Conservation (phyloP, 768 basidiomycete genomes). For the Pholiota conissans region DNA sequence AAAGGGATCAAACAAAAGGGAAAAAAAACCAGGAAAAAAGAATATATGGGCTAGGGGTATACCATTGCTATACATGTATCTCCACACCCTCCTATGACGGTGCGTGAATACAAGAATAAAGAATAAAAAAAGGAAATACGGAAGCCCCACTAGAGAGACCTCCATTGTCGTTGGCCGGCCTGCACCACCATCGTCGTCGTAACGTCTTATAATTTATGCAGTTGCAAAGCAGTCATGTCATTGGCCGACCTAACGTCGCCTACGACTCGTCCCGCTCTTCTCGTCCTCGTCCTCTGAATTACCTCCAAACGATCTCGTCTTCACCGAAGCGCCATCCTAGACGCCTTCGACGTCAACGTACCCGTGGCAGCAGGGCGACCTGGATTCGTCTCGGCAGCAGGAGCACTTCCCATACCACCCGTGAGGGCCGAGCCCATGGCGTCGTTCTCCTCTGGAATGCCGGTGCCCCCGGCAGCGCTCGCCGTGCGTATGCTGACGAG, state of each 20-base stretch:
- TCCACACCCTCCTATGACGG: background rate
- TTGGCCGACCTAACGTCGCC: background rate
- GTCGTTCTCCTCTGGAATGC: constrained; percentile 24
- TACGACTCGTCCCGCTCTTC: background rate
- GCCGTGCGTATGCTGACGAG: constrained; percentile 68
- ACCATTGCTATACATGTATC: constrained; percentile 2
- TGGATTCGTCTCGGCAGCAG: background rate
- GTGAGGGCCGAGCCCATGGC: constrained; percentile 12
- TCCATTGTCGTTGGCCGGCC: background rate
- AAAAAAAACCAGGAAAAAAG: background rate
- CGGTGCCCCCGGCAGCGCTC: constrained; percentile 38
- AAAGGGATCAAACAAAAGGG: background rate
- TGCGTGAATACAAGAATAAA: constrained; percentile 1
- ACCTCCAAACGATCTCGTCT: background rate
- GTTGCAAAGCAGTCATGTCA: background rate
- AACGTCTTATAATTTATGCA: background rate
- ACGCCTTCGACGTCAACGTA: constrained; percentile 11
- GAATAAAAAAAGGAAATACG: background rate
- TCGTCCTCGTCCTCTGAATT: background rate
- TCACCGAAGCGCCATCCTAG: constrained; percentile 18
- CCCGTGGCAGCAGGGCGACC: constrained; percentile 1
- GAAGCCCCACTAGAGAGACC: background rate
- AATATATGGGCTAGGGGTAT: constrained; percentile 1
- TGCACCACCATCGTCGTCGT: constrained; percentile 1
- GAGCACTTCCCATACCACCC: background rate